Conservation (phyloP, 108 stramenopile species). For the Pseudonitzschia multistriata region DNA sequence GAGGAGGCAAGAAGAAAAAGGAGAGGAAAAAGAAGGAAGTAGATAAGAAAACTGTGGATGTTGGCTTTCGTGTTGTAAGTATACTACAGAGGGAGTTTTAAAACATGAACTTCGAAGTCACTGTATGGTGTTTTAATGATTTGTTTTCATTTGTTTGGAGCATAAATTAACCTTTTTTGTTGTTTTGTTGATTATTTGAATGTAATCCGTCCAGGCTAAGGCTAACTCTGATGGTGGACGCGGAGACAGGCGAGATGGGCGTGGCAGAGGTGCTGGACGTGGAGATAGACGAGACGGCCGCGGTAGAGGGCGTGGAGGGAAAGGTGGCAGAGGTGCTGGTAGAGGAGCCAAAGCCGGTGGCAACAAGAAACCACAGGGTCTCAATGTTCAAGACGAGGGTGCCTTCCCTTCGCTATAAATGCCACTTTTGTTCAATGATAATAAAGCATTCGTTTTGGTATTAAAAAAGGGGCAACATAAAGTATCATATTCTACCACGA, state of each 20-base stretch:
- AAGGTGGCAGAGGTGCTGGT: constrained; percentile 41
- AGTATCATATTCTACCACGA: background rate
- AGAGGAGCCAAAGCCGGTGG: constrained; percentile 37
- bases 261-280: constrained; percentile 36
- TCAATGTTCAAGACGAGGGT: constrained; percentile 60
- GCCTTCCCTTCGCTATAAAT: constrained; percentile 73
- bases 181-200: background rate
- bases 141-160: background rate
- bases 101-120: no score
- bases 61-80: constrained; percentile 69
- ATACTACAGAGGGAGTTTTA: no score
- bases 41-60: constrained; percentile 63
- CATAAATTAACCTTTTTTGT: no score
- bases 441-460: background rate
- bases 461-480: background rate
- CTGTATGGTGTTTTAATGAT: background rate
- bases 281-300: constrained; percentile 45
- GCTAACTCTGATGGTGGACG: constrained; percentile 39
- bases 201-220: constrained; percentile 31
- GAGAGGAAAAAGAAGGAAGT: constrained; percentile 53
- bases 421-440: background rate
- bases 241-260: constrained; percentile 36
- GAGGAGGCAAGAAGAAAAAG: constrained; percentile 66
- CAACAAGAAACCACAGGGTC: constrained; percentile 32
- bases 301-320: constrained; percentile 37